phyloP scores from a whole-genome alignment of 208 protist species.

The Porcisia hertigi region DNA sequence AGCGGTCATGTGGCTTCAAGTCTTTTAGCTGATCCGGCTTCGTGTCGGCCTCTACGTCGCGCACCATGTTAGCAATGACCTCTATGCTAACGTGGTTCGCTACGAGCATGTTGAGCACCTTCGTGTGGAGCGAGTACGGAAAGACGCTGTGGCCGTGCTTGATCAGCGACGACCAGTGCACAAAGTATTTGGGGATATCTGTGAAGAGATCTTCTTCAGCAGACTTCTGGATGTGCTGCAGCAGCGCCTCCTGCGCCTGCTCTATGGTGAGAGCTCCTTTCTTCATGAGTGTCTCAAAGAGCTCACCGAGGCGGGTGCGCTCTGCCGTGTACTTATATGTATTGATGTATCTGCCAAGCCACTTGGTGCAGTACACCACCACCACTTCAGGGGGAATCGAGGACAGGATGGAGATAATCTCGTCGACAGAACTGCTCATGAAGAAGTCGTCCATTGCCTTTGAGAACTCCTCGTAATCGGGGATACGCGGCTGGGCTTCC shows the following conservation, averaged over 20 bases:
- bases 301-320: slow-evolving; percentile 70
- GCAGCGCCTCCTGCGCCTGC: slow-evolving; percentile 53
- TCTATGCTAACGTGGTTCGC: slow-evolving; percentile 40
- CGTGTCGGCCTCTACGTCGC: slow-evolving; percentile 37
- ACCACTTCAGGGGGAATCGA: slow-evolving; percentile 44
- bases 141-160: slow-evolving; percentile 65
- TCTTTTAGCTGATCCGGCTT: slow-evolving; percentile 50
- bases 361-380: slow-evolving; percentile 59
- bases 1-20: slow-evolving; percentile 54
- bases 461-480: slow-evolving; percentile 70
- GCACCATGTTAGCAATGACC: slow-evolving; percentile 54
- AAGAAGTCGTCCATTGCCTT: slow-evolving; percentile 84
- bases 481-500: slow-evolving; percentile 38
- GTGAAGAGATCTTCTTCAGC: slow-evolving; percentile 68
- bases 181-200: slow-evolving; percentile 79
- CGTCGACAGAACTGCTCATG: slow-evolving; percentile 52
- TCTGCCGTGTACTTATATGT: slow-evolving; percentile 68
- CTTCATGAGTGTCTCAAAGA: slow-evolving; percentile 68
- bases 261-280: slow-evolving; percentile 44
- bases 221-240: slow-evolving; percentile 58
- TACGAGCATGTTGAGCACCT: slow-evolving; percentile 76
- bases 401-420: slow-evolving; percentile 48
- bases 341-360: slow-evolving; percentile 75
- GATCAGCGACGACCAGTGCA: slow-evolving; percentile 74
- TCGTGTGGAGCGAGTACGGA: slow-evolving; percentile 62